These are phyloP conservation scores for Penicillium sp. DNA, from an alignment of 2,329 filamentous ascomycete genomes.

Conservation along the genomic window DNA sequence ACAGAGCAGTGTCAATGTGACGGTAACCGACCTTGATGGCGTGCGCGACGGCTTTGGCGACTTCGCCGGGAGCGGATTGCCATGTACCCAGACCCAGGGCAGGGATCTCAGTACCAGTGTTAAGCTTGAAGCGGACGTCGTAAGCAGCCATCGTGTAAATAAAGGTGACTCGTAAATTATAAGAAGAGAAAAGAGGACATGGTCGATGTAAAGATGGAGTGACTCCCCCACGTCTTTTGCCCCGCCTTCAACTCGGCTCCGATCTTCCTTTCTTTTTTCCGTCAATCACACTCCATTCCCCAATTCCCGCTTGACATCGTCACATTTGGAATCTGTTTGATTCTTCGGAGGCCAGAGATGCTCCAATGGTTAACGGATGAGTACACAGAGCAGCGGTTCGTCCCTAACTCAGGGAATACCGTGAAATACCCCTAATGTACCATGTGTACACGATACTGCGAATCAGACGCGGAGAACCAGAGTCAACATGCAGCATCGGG, in stretches of 20 bases:
- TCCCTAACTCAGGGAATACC: too few relatives aligned
- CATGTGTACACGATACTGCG: too few relatives aligned
- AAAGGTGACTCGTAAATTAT: not conserved
- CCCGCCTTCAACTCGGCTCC: constrained; percentile 3
- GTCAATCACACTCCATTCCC: constrained; percentile 17
- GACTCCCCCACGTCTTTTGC: constrained; percentile 9
- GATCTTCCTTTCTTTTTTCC: constrained; percentile 12
- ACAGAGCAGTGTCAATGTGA: constrained; percentile 39
- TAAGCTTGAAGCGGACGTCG: constrained; percentile 57
- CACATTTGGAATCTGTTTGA: too few relatives aligned
- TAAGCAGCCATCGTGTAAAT: constrained; percentile 48
- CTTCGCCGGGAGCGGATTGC: constrained; percentile 58
- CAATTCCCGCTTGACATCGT: too few relatives aligned
- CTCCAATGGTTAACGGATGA: too few relatives aligned
- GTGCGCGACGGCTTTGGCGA: constrained; percentile 54
- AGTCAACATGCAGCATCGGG: constrained; percentile 7
- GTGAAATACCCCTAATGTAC: too few relatives aligned
- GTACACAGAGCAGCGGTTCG: too few relatives aligned
- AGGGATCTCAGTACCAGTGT: constrained; percentile 60
- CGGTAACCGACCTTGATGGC: constrained; percentile 49
- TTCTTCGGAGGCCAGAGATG: too few relatives aligned
- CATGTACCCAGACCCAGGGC: constrained; percentile 63
- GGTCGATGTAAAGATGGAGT: constrained; percentile 3
- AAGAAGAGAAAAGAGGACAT: constrained; percentile 1
- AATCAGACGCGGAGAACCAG: too few relatives aligned